Base-by-base conservation (phyloP, 805 yeast species). In the Candida endomychidarum region DNA sequence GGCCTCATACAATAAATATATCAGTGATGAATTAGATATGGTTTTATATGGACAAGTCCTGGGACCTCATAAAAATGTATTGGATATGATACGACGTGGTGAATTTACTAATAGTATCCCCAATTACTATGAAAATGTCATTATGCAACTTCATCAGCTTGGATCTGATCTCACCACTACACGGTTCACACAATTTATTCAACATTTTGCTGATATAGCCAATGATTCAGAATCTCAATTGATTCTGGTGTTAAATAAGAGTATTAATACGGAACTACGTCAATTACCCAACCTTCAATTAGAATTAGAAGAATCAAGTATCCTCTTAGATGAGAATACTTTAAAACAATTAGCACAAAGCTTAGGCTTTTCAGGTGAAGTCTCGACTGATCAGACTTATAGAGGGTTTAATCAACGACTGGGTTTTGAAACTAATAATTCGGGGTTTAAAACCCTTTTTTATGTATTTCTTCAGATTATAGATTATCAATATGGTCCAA, bases 191-290 rank as follows among this genome's bases (percentile, higher is more conserved):
- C 20, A 15, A 2, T 26, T 39, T 5, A 2, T 39, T 16, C 20
- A 22, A 24, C 11, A 14, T 12, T 39, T 39, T 14, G 18, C 12
- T 5, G 7, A 21, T n/a, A 18, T 29, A 2, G 12, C 21, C 11
- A 11, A 27, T 2, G 8, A 32, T 3, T 37, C 41, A 2, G 26
- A 41, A 17, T 10, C 22, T 3, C 25, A 25, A 25, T n/a, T 44
- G 12, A 27, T 37, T 9, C 15, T 8, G 15, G 31, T 47, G 14
- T 14, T 47, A 2, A 44, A 47, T 21, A 39, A 44, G 28, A 28
- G 25, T 21, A 32, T 47, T n/a, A 47, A 47, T 36, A 37, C 31
- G 16, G 51, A 47, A 35, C 20, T 45, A 6, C 33, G 45, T n/a
- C 50, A 46, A 26, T 31, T 40, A 3, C 24, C 39, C 3, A 47